A percentile compares a stretch with the other conserved stretches of the same genome.
phyloP scores from a whole-genome alignment of 108 stramenopile species.

The Cylindrotheca closterium region DNA sequence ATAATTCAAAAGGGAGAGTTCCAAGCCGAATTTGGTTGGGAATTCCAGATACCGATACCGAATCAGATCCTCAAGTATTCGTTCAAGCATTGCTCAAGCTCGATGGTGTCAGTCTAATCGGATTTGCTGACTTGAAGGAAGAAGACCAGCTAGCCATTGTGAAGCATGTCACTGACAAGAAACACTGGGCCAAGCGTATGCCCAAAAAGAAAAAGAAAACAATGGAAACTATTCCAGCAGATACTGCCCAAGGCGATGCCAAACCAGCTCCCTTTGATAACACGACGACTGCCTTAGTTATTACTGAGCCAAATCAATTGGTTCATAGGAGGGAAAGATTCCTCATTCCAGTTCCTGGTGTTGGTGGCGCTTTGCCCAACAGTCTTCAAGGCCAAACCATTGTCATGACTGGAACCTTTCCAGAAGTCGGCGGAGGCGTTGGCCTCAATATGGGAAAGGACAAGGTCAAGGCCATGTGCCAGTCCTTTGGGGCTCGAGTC shows the following conservation, averaged over 20 bases:
- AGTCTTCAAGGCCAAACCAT: slow-evolving; percentile 39
- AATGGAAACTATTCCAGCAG: neutral
- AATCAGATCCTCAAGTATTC: slow-evolving; percentile 22
- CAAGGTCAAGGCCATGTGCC: slow-evolving; percentile 39
- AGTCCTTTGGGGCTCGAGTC: slow-evolving; percentile 47
- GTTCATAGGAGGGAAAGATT: too few species aligned
- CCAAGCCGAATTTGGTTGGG: slow-evolving; percentile 28
- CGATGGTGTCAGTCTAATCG: slow-evolving; percentile 44
- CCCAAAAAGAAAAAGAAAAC: slow-evolving; percentile 22
- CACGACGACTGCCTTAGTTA: slow-evolving; percentile 7
- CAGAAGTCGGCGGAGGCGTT: slow-evolving; percentile 60
- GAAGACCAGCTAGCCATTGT: slow-evolving; percentile 29
- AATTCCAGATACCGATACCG: slow-evolving; percentile 20
- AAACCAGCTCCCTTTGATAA: neutral
- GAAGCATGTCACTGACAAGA: slow-evolving; percentile 27
- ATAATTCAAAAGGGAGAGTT: too few species aligned
- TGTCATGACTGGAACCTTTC: slow-evolving; percentile 62
- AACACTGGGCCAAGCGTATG: slow-evolving; percentile 39
- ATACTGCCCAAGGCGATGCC: neutral
- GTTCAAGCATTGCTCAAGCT: slow-evolving; percentile 35
- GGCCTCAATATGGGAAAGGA: slow-evolving; percentile 56
- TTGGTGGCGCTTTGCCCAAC: slow-evolving; percentile 36
- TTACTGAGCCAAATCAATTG: slow-evolving; percentile 16
- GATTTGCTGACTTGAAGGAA: slow-evolving; percentile 34
- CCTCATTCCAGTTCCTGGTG: slow-evolving; percentile 55